Percentiles rank a stretch among this genome's conserved stretches.
phyloP scores from a whole-genome alignment of 352 stramenopile genomes.

The Pythium diclinum region DNA sequence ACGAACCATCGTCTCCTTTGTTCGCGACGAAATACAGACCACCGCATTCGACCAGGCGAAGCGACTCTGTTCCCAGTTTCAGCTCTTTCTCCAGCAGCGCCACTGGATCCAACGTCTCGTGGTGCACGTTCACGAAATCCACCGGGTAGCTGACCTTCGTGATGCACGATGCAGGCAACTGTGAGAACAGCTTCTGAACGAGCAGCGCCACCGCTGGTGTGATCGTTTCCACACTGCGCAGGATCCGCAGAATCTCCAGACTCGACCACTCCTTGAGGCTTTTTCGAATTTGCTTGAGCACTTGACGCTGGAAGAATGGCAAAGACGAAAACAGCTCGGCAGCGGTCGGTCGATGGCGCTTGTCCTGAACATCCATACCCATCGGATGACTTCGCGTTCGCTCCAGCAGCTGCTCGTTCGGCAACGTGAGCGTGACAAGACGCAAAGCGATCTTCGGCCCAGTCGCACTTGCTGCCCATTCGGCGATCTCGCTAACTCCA shows the following conservation, averaged over 20 bases:
- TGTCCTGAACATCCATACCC: constrained; percentile 57
- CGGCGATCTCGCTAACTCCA: constrained; percentile 49
- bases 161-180: constrained; percentile 51
- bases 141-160: constrained; percentile 71
- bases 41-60: constrained; percentile 55
- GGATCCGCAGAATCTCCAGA: constrained; percentile 75
- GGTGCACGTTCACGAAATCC: constrained; percentile 58
- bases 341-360: constrained; percentile 30
- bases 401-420: constrained; percentile 67
- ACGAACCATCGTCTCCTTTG: constrained; percentile 3
- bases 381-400: constrained; percentile 35
- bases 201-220: constrained; percentile 62
- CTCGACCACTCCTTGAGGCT: constrained; percentile 86
- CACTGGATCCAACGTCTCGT: constrained; percentile 58
- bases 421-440: constrained; percentile 75
- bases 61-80: constrained; percentile 28
- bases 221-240: constrained; percentile 59
- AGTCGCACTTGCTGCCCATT: constrained; percentile 43
- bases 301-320: constrained; percentile 71
- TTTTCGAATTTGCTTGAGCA: constrained; percentile 58
- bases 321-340: constrained; percentile 55
- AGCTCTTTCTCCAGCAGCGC: constrained; percentile 69
- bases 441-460: constrained; percentile 53
- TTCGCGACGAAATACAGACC: constrained; percentile 69
- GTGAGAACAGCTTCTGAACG: constrained; percentile 70